Evolutionary conservation across 1,284 basidiomycete genomes (phyloP), one percentile per base, ranked within the genome.

Genomic region (Kwoniella shivajii): DNA sequence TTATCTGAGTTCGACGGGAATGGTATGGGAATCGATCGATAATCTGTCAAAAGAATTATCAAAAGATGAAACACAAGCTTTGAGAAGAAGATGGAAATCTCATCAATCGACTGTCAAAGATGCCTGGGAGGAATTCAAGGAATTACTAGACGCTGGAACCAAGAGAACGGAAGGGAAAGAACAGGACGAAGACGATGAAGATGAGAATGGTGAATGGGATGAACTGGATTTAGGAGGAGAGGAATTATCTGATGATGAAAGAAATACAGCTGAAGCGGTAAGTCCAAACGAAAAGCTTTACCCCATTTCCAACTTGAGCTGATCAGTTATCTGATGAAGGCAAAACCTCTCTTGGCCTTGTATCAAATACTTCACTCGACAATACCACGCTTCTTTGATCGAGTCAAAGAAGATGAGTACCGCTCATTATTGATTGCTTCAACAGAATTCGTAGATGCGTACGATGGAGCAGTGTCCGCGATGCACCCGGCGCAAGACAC

Each of bases 111-210:
- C 67, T 3, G 61, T 75, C 30, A 66, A 63, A 30, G 75, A 77
- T 46, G 75, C 73, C 16, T 77, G 75, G 75, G 50, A 41, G 26
- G 75, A 77, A 64, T 77, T 71, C 58, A 72, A 71, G 63, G 73
- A 73, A 51, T 63, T 68, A 37, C 51, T 74, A 31, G 71, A 73
- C 43, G 26, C 18, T 26, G 22, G 13, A 9, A 9, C 30, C 27
- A n/a, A n/a, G n/a, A n/a, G n/a, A n/a, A n/a, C n/a, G n/a, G 66
- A 64, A 20, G 55, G 54, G 13, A 55, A 53, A 6, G 67, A 59
- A n/a, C 63, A 45, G 5, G 66, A 57, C 1, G 65, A 56, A 29
- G 63, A 63, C 18, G 59, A 57, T 9, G 49, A 20, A 14, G 29
- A 30, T 30, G 49, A 52, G n/a, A 53, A 44, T 14, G 50, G 33